phyloP scores from a whole-genome alignment of 2,329 filamentous ascomycete species.

The Cercospora sp. region DNA sequence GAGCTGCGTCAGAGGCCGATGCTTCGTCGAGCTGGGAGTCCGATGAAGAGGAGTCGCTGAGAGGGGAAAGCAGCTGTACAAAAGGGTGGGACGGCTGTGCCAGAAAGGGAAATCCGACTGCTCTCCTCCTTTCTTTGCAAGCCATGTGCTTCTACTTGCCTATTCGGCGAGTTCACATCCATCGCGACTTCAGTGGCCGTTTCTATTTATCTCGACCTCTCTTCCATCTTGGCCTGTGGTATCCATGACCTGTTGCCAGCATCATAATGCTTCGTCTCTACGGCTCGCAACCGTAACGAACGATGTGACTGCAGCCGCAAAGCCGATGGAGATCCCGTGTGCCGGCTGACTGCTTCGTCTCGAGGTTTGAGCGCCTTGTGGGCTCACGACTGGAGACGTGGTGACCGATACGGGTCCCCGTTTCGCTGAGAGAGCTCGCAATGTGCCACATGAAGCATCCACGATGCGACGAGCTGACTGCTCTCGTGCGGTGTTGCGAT shows the following conservation, averaged over 20 bases:
- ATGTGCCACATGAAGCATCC: neutral
- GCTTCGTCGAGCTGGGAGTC: neutral
- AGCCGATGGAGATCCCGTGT: neutral
- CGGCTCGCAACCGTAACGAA: neutral
- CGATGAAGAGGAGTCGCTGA: neutral
- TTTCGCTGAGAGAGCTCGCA: neutral
- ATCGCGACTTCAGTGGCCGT: neutral
- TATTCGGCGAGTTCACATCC: neutral
- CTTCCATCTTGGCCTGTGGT: neutral
- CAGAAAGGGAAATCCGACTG: neutral
- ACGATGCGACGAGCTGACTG: neutral
- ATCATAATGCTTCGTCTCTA: neutral
- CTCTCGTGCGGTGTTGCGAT: neutral
- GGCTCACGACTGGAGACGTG: neutral
- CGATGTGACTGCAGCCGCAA: neutral
- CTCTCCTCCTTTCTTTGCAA: neutral
- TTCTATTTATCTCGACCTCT: neutral
- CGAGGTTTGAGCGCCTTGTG: neutral
- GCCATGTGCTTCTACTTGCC: neutral
- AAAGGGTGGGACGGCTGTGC: slow-evolving; percentile 1
- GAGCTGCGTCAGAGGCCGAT: slow-evolving; percentile 14
- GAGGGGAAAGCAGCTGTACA: slow-evolving; percentile 4
- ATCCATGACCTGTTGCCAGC: neutral
- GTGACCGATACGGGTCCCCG: neutral
- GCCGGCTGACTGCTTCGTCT: neutral